Conservation (phyloP, 768 basidiomycete genomes). For the Strobilomyces confusus region DNA sequence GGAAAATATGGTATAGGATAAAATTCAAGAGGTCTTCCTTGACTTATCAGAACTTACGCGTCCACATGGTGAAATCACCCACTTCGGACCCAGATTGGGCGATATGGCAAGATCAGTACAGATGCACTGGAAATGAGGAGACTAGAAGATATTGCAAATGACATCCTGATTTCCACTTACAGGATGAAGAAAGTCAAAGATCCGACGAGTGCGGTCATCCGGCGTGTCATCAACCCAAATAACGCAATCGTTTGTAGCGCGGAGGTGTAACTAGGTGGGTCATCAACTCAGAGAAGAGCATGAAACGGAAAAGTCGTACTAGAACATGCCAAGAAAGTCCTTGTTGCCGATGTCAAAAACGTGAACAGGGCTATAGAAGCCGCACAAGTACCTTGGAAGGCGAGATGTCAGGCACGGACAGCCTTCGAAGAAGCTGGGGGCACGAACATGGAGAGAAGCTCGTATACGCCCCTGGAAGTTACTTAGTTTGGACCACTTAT, state of each 20-base stretch:
- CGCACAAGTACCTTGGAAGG: conserved; percentile 38
- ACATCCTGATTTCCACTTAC: conserved; percentile 30
- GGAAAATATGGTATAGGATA: conserved; percentile 72
- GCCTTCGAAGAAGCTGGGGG: background rate
- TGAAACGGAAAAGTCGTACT: conserved; percentile 17
- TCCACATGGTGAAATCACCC: conserved; percentile 11
- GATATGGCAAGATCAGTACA: conserved; percentile 37
- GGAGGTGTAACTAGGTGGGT: conserved; percentile 26
- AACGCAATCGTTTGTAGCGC: conserved; percentile 56
- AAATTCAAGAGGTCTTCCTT: conserved; percentile 61
- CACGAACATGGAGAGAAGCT: conserved; percentile 46
- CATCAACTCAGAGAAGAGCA: conserved; percentile 4
- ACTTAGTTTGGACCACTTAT: conserved; percentile 9
- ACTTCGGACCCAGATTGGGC: conserved; percentile 37
- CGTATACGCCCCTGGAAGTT: conserved; percentile 51
- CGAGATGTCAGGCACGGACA: conserved; percentile 8
- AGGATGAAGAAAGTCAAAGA: conserved; percentile 51
- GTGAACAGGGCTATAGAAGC: conserved; percentile 34
- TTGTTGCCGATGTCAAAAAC: conserved; percentile 41
- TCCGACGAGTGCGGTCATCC: conserved; percentile 63
- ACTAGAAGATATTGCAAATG: conserved; percentile 1
- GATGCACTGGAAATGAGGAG: conserved; percentile 26
- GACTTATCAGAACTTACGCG: conserved; percentile 4
- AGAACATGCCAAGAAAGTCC: conserved; percentile 38
- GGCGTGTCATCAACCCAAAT: conserved; percentile 65